Evolutionary conservation across 1,284 basidiomycete genomes (phyloP), one percentile per base, ranked within the genome.

Genomic region (Sporisorium graminicola): DNA sequence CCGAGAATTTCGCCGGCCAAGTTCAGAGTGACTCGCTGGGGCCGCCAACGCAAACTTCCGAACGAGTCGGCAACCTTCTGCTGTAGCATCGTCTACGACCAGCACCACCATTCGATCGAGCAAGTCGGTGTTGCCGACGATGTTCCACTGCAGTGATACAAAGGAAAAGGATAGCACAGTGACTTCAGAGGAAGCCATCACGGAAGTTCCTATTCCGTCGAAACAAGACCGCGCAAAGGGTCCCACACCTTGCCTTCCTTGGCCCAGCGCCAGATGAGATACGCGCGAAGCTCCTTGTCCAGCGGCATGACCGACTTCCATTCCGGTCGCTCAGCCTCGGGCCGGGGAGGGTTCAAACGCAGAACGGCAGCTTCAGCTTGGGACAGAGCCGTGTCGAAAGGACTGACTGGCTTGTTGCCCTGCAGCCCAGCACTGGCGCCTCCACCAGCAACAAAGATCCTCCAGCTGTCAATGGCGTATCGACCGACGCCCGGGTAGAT

Each of bases 221-320:
- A 33, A 3, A 61, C 47, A 9, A 72, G 22, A 29, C 70, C 65
- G 18, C 54, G 57, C 12, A 65, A 10, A 7, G 72, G 66, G 44
- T 74, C 61, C 66, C 72, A 69, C 31, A 62, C 58, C 10, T 60
- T 37, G 3, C 72, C 72, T 40, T 65, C 62, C 33, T 74, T 62
- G 16, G 67, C 73, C 67, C 67, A 69, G 1, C 73, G 52, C 74
- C 74, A 76, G 3, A 76, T 37, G 33, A 71, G 67, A 51, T 76
- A 71, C 10, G 74, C 74, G 14, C 65, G 62, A 22, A 76, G 68
- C 46, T 76, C 74, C 58, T 76, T 76, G 54, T 76, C 65, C 5
- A 76, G 61, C 10, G 74, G 64, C 60, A 63, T 62, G 22, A 76
- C 68, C 46, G 61, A 55, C 54, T 66, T 71, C 68, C 74, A 76